A percentile compares a stretch with the other conserved stretches of the same genome.
phyloP scores from a whole-genome alignment of 2,329 filamentous ascomycete genomes.

The Alternaria incomplexa region DNA sequence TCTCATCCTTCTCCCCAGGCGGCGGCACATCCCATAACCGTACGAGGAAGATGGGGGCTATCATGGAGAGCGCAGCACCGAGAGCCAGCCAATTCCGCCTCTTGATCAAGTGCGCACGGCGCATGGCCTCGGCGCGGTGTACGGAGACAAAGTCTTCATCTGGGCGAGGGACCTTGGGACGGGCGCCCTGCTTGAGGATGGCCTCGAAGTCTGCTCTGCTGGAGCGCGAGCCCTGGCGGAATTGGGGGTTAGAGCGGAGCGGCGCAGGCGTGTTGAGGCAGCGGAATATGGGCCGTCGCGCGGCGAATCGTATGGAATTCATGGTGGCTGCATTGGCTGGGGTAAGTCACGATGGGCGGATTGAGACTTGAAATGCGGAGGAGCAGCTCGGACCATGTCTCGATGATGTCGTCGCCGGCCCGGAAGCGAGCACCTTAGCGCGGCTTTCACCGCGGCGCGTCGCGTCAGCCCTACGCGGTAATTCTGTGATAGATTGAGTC shows the following conservation, averaged over 20 bases:
- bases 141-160: conserved; percentile 41
- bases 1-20: conserved; percentile 24
- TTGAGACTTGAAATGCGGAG: conserved; percentile 8
- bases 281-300: conserved; percentile 38
- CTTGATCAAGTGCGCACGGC: conserved; percentile 33
- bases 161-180: conserved; percentile 13
- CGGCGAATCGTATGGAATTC: conserved; percentile 37
- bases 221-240: conserved; percentile 26
- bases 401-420: conserved; percentile 23
- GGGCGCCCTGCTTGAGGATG: conserved; percentile 14
- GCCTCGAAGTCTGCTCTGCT: conserved; percentile 21
- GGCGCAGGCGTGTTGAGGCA: conserved; percentile 29
- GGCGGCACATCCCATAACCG: conserved; percentile 39
- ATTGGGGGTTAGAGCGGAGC: conserved; percentile 17
- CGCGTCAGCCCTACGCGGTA: conserved; percentile 22
- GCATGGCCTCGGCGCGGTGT: conserved; percentile 41
- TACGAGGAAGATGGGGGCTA: conserved; percentile 45
- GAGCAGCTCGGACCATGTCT: conserved; percentile 14
- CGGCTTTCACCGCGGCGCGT: conserved; percentile 16
- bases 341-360: not conserved
- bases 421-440: conserved; percentile 2
- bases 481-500: not conserved
- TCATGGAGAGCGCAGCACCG: conserved; percentile 46
- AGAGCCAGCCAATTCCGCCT: conserved; percentile 43
- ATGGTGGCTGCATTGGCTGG: conserved; percentile 27